Evolutionary conservation across 768 basidiomycete genomes (phyloP).

Genomic region (Hydnomerulius pinastri): DNA sequence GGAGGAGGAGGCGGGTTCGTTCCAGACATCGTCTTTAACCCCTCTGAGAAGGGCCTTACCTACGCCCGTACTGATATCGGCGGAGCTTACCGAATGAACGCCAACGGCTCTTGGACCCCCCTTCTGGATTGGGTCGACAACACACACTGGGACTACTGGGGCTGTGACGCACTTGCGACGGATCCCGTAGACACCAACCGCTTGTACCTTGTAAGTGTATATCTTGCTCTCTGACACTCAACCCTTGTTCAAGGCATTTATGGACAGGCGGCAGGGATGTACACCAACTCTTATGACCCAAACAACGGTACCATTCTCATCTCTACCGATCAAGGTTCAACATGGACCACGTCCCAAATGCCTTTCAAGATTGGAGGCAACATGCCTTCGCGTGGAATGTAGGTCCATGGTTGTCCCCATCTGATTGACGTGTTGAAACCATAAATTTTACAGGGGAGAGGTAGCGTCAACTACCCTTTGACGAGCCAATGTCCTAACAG

Average conservation of each 20-base stretch:
- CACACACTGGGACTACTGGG: conserved; percentile 61
- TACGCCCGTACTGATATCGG: conserved; percentile 72
- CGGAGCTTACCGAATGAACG: conserved; percentile 62
- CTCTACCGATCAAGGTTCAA: conserved; percentile 58
- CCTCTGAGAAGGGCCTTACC: conserved; percentile 57
- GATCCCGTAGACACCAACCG: conserved; percentile 59
- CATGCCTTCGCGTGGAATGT: conserved; percentile 50
- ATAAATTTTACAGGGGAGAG: conserved; percentile 9
- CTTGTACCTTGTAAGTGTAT: conserved; percentile 42
- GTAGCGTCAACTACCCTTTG: too few relatives aligned
- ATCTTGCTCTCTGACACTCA: background rate
- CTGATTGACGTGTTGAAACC: too few relatives aligned
- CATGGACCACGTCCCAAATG: conserved; percentile 50
- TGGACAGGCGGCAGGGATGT: conserved; percentile 12
- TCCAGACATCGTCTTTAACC: conserved; percentile 62
- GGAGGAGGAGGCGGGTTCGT: conserved; percentile 44
- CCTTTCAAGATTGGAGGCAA: conserved; percentile 68
- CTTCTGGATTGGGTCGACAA: conserved; percentile 54
- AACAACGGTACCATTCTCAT: conserved; percentile 50
- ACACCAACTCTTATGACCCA: conserved; percentile 13
- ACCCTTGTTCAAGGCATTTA: background rate
- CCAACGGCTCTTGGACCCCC: conserved; percentile 64
- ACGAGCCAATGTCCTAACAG: too few relatives aligned
- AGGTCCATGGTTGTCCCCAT: too few relatives aligned
- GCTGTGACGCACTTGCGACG: conserved; percentile 61